A percentile compares a stretch with the other conserved stretches of the same genome.
These are phyloP conservation scores for Acanthamoeba lenticulata DNA, from an alignment of 208 protist species.

Conservation along the genomic window DNA sequence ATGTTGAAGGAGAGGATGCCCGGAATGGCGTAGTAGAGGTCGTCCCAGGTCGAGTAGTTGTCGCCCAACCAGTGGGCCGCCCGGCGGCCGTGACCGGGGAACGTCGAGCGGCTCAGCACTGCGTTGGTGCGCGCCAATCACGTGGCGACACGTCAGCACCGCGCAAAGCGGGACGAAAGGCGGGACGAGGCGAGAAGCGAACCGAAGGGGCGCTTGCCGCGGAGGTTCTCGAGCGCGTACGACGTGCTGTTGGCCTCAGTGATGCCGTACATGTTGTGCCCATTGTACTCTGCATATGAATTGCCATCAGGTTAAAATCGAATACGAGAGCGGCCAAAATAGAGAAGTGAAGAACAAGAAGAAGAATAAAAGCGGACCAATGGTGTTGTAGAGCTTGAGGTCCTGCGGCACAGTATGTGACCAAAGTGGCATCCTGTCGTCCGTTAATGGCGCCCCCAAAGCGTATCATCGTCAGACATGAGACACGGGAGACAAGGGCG, in stretches of 20 bases:
- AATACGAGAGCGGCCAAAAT: no score
- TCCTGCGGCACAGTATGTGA: no score
- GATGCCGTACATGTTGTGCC: constrained; percentile 87
- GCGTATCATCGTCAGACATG: no score
- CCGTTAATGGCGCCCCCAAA: no score
- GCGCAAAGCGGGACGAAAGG: not conserved
- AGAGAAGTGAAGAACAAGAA: no score
- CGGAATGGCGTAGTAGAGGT: constrained; percentile 82
- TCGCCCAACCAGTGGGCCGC: constrained; percentile 87
- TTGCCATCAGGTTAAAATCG: no score
- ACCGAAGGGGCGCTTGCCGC: constrained; percentile 72
- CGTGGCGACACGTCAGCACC: no score
- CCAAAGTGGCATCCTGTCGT: no score
- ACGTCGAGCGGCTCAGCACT: constrained; percentile 78
- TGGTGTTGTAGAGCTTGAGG: no score
- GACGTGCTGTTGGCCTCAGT: constrained; percentile 78
- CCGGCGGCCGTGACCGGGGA: constrained; percentile 63
- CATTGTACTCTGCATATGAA: not conserved
- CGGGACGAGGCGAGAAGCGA: not conserved
- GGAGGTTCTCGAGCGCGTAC: constrained; percentile 68
- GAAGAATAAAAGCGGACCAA: no score
- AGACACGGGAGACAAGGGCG: no score
- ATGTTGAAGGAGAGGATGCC: constrained; percentile 88
- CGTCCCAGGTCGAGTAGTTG: constrained; percentile 48
- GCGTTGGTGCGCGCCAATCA: no score